Conservation (phyloP, 2,329 filamentous ascomycete species). For the Dichotomopilus funicola region DNA sequence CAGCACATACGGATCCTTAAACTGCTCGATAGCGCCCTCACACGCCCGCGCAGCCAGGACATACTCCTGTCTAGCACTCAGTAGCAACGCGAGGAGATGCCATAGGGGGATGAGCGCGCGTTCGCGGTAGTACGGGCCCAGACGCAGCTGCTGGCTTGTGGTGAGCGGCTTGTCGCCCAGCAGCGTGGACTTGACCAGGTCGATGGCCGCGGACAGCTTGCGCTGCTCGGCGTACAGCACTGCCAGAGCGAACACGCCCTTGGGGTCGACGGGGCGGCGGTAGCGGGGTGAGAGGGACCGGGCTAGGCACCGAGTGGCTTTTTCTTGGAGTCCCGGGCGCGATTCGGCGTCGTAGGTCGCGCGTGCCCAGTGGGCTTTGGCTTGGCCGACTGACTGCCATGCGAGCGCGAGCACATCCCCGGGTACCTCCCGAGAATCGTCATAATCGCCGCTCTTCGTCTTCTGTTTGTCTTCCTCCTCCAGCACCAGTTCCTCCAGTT, state of each 20-base stretch:
- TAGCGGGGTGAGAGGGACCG: constrained; percentile 64
- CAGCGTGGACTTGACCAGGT: constrained; percentile 71
- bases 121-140: constrained; percentile 54
- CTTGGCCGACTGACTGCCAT: constrained; percentile 80
- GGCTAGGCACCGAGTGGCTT: constrained; percentile 69
- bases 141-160: constrained; percentile 37
- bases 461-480: constrained; percentile 38
- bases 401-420: constrained; percentile 59
- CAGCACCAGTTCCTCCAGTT: constrained; percentile 69
- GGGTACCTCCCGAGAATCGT: constrained; percentile 39
- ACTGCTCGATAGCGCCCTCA: constrained; percentile 86
- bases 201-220: constrained; percentile 73
- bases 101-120: constrained; percentile 69
- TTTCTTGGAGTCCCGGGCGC: constrained; percentile 66
- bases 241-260: constrained; percentile 73
- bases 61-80: constrained; percentile 83
- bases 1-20: constrained; percentile 62
- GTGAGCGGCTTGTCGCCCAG: constrained; percentile 48
- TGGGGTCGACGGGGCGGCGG: constrained; percentile 60
- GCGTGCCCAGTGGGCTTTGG: constrained; percentile 80
- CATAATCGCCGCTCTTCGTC: constrained; percentile 24
- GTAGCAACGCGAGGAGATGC: constrained; percentile 80
- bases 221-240: constrained; percentile 84
- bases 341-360: constrained; percentile 68
- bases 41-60: constrained; percentile 73